A percentile compares a stretch with the other conserved stretches of the same genome.
These are phyloP conservation scores for Lodderomyces parapsilosis DNA, from an alignment of 1,139 yeast genomes.

Conservation along the genomic window DNA sequence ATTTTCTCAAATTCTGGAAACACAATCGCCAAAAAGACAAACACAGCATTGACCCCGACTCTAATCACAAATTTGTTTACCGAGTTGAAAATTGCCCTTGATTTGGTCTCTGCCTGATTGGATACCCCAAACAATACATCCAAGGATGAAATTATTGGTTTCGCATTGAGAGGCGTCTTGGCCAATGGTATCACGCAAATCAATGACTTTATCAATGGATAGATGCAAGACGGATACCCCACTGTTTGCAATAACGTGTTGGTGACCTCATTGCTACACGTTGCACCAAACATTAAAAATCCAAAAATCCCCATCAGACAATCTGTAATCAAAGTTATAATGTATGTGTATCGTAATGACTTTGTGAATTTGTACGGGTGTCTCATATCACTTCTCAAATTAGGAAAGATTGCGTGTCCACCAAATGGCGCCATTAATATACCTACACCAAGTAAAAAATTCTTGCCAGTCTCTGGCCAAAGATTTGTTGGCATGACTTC, in stretches of 20 bases:
- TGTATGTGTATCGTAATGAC: conserved; percentile 45
- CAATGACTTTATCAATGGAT: conserved; percentile 61
- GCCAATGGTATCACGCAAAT: conserved; percentile 85
- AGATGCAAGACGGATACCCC: conserved; percentile 72
- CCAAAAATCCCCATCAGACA: conserved; percentile 77
- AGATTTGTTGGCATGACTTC: conserved; percentile 45
- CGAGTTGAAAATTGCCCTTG: conserved; percentile 14
- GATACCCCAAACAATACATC: conserved; percentile 31
- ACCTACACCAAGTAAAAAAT: conserved; percentile 51
- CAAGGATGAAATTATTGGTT: conserved; percentile 77
- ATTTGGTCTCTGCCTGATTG: conserved; percentile 13
- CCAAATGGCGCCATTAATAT: conserved; percentile 64
- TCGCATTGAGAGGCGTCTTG: conserved; percentile 81
- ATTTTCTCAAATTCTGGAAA: conserved; percentile 60
- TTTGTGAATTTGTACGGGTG: conserved; percentile 47
- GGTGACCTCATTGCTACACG: conserved; percentile 79
- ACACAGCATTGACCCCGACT: conserved; percentile 49
- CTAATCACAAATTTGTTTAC: conserved; percentile 26
- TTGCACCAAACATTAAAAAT: conserved; percentile 80
- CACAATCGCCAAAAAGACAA: conserved; percentile 50
- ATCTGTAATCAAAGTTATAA: conserved; percentile 72
- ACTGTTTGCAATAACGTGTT: conserved; percentile 65
- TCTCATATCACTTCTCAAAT: conserved; percentile 56
- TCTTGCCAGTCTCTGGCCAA: conserved; percentile 43
- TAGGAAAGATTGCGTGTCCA: conserved; percentile 62